Conservation (phyloP, 345 rosid genomes). For the Gossypium anomalum region DNA sequence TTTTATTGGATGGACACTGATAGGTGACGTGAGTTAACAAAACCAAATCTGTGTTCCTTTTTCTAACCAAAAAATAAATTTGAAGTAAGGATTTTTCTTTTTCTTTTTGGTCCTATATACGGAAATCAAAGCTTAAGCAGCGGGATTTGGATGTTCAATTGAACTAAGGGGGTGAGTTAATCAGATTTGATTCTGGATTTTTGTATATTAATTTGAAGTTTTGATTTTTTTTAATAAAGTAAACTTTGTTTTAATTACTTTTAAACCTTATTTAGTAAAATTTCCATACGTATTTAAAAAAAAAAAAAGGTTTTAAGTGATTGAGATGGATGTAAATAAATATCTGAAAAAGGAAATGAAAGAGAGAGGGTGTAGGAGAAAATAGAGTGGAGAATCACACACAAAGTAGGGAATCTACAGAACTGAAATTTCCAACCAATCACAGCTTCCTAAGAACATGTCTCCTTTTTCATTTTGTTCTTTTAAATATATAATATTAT, state of each 20-base stretch:
- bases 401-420: conserved; percentile 19
- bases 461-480: not conserved
- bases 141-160: not conserved
- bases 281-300: too few relatives aligned
- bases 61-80: not conserved
- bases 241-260: too few relatives aligned
- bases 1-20: conserved; percentile 7
- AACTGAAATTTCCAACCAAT: conserved; percentile 28
- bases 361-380: not conserved
- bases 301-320: too few relatives aligned
- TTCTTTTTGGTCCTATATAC: not conserved
- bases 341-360: too few relatives aligned
- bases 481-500: too few relatives aligned
- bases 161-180: too few relatives aligned
- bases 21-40: not conserved
- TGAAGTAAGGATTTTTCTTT: not conserved
- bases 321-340: too few relatives aligned
- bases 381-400: not conserved
- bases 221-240: too few relatives aligned
- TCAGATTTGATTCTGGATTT: too few relatives aligned
- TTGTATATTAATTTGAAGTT: too few relatives aligned
- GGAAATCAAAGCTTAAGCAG: conserved; percentile 5
- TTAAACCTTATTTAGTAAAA: too few relatives aligned
- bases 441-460: not conserved
- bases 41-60: not conserved